Percentiles rank a stretch among this genome's conserved stretches.
These are phyloP conservation scores for Trapa incisa DNA, from an alignment of 345 rosid species.

Conservation along the genomic window DNA sequence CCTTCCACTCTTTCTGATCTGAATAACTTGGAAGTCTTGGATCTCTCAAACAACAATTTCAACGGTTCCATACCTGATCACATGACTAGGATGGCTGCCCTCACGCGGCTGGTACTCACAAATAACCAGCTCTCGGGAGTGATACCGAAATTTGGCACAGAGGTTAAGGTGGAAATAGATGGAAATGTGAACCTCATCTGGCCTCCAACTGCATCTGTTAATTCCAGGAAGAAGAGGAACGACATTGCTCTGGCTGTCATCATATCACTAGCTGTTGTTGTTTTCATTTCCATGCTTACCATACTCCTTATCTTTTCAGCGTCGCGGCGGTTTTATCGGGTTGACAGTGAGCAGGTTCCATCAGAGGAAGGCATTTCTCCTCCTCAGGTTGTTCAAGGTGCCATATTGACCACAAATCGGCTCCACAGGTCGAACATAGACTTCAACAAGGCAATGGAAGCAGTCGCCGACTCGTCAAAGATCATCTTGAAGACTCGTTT, in stretches of 20 bases:
- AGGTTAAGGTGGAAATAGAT: constrained; percentile 14
- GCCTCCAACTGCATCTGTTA: neutral
- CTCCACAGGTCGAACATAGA: constrained; percentile 51
- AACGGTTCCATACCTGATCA: constrained; percentile 35
- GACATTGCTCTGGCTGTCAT: constrained; percentile 18
- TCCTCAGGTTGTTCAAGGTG: constrained; percentile 42
- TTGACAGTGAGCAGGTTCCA: constrained; percentile 26
- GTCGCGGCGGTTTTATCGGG: constrained; percentile 34
- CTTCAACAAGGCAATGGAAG: constrained; percentile 58
- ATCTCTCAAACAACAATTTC: constrained; percentile 54
- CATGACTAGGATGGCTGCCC: constrained; percentile 15
- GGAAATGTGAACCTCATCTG: constrained; percentile 30
- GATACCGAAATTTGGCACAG: constrained; percentile 16
- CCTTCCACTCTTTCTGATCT: constrained; percentile 26
- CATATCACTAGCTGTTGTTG: constrained; percentile 26
- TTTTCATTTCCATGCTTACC: constrained; percentile 20
- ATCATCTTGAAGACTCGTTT: constrained; percentile 42
- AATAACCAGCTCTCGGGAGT: constrained; percentile 49
- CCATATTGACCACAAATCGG: constrained; percentile 47
- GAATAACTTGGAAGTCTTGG: constrained; percentile 46
- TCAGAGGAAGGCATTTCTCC: constrained; percentile 22
- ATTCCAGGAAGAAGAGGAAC: constrained; percentile 12
- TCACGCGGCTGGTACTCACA: constrained; percentile 41
- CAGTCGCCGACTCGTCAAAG: constrained; percentile 35
- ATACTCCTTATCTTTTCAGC: constrained; percentile 15